Evolutionary conservation across 805 yeast species (phyloP), one percentile per base, ranked within the genome.

Genomic region (Kuraishia capsulata): DNA sequence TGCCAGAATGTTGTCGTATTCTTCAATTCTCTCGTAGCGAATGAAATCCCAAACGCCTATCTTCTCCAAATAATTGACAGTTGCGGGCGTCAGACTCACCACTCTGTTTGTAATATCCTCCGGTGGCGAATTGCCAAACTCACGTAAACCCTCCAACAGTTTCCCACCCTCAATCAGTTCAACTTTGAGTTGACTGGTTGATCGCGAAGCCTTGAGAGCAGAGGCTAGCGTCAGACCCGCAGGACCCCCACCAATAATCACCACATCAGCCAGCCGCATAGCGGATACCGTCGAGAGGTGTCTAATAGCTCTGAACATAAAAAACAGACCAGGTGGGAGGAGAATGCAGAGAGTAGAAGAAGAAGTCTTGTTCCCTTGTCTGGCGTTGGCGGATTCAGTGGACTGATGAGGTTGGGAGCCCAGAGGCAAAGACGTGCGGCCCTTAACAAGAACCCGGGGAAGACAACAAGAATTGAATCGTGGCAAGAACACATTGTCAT

Each of bases 181-280:
- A 36, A 90, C 72, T 34, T 68, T 67, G 33, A 87, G 68, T 36
- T 73, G 64, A 21, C 61, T 64, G 3, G 95, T 73, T 17, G 67
- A 55, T 3, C 81, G 76, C 1, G 88, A 80, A 46, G 69, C 68
- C 54, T 84, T 82, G 41, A 90, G 60, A 0, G 95, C 94, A 0
- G 95, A 73, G 4, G 92, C 79, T 28, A 92, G 62, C 2, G 96
- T 81, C 40, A 92, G 62, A 0, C 98, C 98, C 1, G 97, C 97
- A 1, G 97, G 96, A 0, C 98, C 98, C 5, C 95, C 97, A 28
- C 98, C 98, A 28, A 92, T 83, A 39, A 92, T 83, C 5, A 86
- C 79, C 17, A 92, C 74, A 57, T 90, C 97, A 21, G 71, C 62
- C 21, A 52, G 29, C 6, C 25, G 13, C 31, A 13, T 5, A 23